A percentile compares a stretch with the other conserved stretches of the same genome.
Conservation (phyloP, 768 basidiomycete genomes). For the Solioccasus polychromus region DNA sequence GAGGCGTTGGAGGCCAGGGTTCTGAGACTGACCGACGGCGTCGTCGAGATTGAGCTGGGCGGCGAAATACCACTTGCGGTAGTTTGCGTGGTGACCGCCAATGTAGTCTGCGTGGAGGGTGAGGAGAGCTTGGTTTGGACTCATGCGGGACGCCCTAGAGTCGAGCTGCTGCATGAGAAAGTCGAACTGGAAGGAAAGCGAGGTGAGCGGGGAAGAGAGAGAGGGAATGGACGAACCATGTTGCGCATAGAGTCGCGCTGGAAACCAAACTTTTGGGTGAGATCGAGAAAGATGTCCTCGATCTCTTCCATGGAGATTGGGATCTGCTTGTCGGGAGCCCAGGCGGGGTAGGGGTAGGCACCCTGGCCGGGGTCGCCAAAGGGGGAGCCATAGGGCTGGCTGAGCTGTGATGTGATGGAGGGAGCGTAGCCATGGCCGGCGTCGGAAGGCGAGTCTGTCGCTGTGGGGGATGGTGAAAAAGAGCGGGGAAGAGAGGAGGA, state of each 20-base stretch:
- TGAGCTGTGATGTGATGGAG: constrained; percentile 60
- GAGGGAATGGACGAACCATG: constrained; percentile 55
- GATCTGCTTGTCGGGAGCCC: constrained; percentile 89
- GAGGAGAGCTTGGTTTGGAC: constrained; percentile 91
- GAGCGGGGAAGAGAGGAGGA: not conserved
- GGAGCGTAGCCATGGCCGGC: constrained; percentile 43
- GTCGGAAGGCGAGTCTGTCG: constrained; percentile 29
- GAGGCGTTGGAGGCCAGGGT: constrained; percentile 87
- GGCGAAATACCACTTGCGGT: constrained; percentile 99
- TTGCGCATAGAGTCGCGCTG: constrained; percentile 95
- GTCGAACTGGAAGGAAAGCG: constrained; percentile 65
- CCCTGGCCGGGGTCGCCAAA: constrained; percentile 55
- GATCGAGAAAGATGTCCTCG: constrained; percentile 97
- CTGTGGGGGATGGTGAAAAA: constrained; percentile 7
- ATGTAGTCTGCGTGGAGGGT: constrained; percentile 99
- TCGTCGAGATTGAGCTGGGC: constrained; percentile 99
- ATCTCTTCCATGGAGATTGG: constrained; percentile 98
- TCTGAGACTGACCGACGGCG: constrained; percentile 92
- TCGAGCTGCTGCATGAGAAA: constrained; percentile 98
- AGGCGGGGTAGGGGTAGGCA: constrained; percentile 86
- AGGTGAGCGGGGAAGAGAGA: constrained; percentile 5
- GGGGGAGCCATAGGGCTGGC: constrained; percentile 55
- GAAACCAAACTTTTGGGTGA: constrained; percentile 98
- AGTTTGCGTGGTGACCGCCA: constrained; percentile 97
- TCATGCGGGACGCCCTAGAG: constrained; percentile 97